phyloP scores from a whole-genome alignment of 2,329 filamentous ascomycete species.

The Pseudonectria buxi region DNA sequence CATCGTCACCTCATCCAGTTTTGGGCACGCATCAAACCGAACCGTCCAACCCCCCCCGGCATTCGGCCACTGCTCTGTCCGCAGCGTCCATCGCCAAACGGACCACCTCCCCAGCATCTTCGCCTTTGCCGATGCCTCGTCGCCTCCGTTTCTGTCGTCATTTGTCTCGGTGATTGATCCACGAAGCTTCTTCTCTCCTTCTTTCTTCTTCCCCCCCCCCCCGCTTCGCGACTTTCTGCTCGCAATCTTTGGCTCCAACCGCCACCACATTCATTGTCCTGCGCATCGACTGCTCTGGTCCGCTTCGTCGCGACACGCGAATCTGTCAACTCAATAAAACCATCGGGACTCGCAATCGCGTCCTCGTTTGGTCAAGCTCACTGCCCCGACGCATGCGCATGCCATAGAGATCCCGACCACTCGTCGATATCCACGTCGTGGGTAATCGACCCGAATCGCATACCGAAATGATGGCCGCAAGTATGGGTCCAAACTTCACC shows the following conservation, averaged over 20 bases:
- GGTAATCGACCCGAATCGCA: slow-evolving; percentile 40
- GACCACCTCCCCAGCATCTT: slow-evolving; percentile 13
- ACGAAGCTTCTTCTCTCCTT: slow-evolving; percentile 4
- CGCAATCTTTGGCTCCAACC: slow-evolving; percentile 9
- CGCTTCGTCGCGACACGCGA: slow-evolving; percentile 24
- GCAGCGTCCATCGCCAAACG: slow-evolving; percentile 20
- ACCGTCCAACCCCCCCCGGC: slow-evolving; percentile 10
- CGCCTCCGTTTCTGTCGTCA: slow-evolving; percentile 13
- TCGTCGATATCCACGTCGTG: slow-evolving; percentile 55
- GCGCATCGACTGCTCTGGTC: slow-evolving; percentile 9
- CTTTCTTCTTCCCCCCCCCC: slow-evolving; percentile 6
- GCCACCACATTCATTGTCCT: slow-evolving; percentile 17
- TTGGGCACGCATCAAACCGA: background rate
- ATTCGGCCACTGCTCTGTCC: slow-evolving; percentile 16
- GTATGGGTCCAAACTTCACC: slow-evolving; percentile 55
- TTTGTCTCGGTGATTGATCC: slow-evolving; percentile 11
- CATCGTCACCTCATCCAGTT: slow-evolving; percentile 20
- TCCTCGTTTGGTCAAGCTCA: slow-evolving; percentile 7
- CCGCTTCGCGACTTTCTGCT: slow-evolving; percentile 2
- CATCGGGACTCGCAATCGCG: slow-evolving; percentile 12
- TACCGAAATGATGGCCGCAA: slow-evolving; percentile 59
- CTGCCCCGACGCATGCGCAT: slow-evolving; percentile 33
- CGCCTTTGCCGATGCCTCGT: slow-evolving; percentile 22
- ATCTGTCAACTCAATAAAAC: slow-evolving; percentile 13
- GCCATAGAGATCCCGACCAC: slow-evolving; percentile 38